A percentile compares a stretch with the other conserved stretches of the same genome.
phyloP scores from a whole-genome alignment of 345 rosid genomes.

The Dipteronia dyeriana region DNA sequence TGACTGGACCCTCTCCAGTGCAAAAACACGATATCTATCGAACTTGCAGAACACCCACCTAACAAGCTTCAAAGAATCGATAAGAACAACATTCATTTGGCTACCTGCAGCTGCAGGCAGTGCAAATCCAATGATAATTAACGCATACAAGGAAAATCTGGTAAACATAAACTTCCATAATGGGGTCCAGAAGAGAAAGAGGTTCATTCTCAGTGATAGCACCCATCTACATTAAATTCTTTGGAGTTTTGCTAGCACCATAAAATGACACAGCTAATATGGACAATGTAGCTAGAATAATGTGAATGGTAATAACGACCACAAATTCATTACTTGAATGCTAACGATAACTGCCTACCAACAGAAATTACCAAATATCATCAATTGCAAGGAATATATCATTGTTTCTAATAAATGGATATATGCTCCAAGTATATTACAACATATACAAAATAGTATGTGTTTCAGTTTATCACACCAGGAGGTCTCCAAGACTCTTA shows the following conservation, averaged over 20 bases:
- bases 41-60: neutral
- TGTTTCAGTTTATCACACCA: neutral
- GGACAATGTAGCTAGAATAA: neutral
- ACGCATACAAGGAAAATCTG: neutral
- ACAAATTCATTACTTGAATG: neutral
- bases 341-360: neutral
- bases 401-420: neutral
- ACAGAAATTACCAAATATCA: neutral
- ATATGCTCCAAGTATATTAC: neutral
- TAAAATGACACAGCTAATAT: neutral
- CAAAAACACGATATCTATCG: neutral
- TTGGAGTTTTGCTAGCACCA: conserved; percentile 3
- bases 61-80: neutral
- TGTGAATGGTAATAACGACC: neutral
- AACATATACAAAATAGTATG: no score
- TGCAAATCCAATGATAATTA: neutral
- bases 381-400: neutral
- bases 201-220: neutral
- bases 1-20: neutral
- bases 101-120: neutral
- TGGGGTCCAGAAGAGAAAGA: neutral
- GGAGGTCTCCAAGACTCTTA: no score
- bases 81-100: neutral
- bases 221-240: conserved; percentile 4
- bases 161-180: neutral